Conservation (phyloP, 352 stramenopile genomes). For the Globisporangium spiculum region DNA sequence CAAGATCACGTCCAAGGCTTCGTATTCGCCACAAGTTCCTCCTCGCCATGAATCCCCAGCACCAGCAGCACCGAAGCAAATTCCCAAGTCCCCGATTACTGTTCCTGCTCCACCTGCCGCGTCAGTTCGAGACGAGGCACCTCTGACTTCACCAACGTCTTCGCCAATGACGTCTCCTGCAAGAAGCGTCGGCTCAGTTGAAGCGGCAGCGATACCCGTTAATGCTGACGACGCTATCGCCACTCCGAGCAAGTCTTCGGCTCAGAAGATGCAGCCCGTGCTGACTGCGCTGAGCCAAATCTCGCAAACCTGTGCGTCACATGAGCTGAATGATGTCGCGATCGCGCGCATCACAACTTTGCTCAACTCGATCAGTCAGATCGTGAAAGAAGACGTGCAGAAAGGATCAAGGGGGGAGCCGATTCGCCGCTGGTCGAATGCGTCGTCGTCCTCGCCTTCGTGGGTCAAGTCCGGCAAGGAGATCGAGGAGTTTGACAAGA, state of each 20-base stretch:
- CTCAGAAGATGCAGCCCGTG: slow-evolving; percentile 40
- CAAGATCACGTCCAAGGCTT: slow-evolving; percentile 19
- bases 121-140: neutral
- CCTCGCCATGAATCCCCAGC: slow-evolving; percentile 2
- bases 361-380: slow-evolving; percentile 62
- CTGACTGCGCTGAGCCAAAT: slow-evolving; percentile 48
- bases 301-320: slow-evolving; percentile 45
- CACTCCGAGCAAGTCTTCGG: neutral
- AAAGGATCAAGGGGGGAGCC: slow-evolving; percentile 33
- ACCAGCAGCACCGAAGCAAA: neutral
- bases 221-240: too few relatives aligned
- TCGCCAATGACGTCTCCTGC: neutral
- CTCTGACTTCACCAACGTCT: neutral
- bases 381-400: slow-evolving; percentile 60
- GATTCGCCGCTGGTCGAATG: slow-evolving; percentile 44
- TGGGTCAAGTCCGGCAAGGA: slow-evolving; percentile 41
- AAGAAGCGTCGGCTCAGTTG: neutral
- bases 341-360: slow-evolving; percentile 69
- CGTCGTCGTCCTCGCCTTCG: slow-evolving; percentile 21
- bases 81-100: neutral
- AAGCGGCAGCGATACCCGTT: neutral
- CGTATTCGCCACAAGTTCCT: slow-evolving; percentile 2
- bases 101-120: neutral
- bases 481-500: slow-evolving; percentile 31
- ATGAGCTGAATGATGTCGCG: slow-evolving; percentile 58